Evolutionary conservation across 345 rosid species (phyloP).

Genomic region (Carallia pectinifolia): DNA sequence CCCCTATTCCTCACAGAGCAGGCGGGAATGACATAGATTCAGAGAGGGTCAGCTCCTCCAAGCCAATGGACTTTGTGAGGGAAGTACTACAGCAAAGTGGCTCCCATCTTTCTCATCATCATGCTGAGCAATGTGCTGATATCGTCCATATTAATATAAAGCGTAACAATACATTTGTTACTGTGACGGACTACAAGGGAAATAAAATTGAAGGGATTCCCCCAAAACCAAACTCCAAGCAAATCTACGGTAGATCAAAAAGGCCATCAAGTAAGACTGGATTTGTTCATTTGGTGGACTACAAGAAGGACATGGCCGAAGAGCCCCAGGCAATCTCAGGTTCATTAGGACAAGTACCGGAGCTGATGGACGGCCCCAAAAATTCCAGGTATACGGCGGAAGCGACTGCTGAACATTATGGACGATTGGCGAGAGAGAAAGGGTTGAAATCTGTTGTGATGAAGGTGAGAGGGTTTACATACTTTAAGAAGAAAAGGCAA

Average conservation of each 20-base stretch:
- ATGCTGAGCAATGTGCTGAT: slow-evolving; percentile 52
- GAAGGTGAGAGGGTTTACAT: slow-evolving; percentile 76
- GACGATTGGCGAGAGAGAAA: slow-evolving; percentile 54
- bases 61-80: slow-evolving; percentile 37
- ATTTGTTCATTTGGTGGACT: too few species aligned
- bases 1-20: slow-evolving; percentile 18
- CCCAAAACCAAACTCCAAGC: too few species aligned
- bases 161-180: slow-evolving; percentile 75
- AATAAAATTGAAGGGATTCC: slow-evolving; percentile 37
- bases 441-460: slow-evolving; percentile 76
- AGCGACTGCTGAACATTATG: slow-evolving; percentile 84
- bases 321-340: slow-evolving; percentile 21
- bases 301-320: too few species aligned
- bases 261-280: too few species aligned
- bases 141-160: slow-evolving; percentile 63
- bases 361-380: slow-evolving; percentile 32
- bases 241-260: too few species aligned
- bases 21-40: slow-evolving; percentile 17
- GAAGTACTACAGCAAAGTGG: slow-evolving; percentile 44
- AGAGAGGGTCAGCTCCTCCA: not conserved
- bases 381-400: slow-evolving; percentile 69
- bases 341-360: slow-evolving; percentile 57
- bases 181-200: slow-evolving; percentile 75
- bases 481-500: slow-evolving; percentile 76
- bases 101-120: slow-evolving; percentile 22